Evolutionary conservation across 306 rosid genomes (phyloP).

Genomic region (peach (Prunus persica)): DNA sequence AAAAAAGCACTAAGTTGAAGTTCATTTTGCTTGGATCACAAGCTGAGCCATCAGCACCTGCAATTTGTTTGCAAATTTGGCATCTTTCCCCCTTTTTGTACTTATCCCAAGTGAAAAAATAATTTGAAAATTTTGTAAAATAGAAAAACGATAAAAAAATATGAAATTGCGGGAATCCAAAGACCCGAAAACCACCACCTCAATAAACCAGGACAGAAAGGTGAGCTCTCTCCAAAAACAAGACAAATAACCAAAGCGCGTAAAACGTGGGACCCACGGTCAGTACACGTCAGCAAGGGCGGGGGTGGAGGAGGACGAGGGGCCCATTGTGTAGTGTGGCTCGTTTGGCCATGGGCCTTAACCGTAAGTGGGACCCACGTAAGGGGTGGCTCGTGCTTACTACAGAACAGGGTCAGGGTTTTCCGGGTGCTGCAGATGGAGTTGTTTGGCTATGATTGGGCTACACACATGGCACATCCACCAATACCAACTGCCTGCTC

Average conservation of each 20-base stretch:
- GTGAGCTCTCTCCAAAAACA: too few species aligned
- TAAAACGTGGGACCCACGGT: conserved; percentile 24
- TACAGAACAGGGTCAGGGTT: background rate
- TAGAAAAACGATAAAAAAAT: conserved; percentile 3
- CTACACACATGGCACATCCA: background rate
- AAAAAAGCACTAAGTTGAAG: background rate
- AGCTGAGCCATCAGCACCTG: conserved; percentile 15
- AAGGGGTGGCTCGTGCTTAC: background rate
- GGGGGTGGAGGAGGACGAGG: background rate
- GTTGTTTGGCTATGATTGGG: background rate
- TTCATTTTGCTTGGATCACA: conserved; percentile 9
- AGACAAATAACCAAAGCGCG: background rate
- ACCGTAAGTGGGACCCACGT: conserved; percentile 12
- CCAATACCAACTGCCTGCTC: background rate
- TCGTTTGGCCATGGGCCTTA: background rate
- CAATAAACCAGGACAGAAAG: background rate
- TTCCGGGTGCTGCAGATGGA: background rate
- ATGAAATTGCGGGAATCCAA: background rate
- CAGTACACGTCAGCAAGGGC: background rate
- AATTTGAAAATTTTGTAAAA: background rate
- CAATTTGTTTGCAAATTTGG: conserved; percentile 2
- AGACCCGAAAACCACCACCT: background rate
- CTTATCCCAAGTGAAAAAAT: background rate
- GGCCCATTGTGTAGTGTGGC: background rate
- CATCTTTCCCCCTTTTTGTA: background rate